These are phyloP conservation scores for Bjerkandera adusta DNA, from an alignment of 1,284 basidiomycete genomes.

Conservation along the genomic window DNA sequence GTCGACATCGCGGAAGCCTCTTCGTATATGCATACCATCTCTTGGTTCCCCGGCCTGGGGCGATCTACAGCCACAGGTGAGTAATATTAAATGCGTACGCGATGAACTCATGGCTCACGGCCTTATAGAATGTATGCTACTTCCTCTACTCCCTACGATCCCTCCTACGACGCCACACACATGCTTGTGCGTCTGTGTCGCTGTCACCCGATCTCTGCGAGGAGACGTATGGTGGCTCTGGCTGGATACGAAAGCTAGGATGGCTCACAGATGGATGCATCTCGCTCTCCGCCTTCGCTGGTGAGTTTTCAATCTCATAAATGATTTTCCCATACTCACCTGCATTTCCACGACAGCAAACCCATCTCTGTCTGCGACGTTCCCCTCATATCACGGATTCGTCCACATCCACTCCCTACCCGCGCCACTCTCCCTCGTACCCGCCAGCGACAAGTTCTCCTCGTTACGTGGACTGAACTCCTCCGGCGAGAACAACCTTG, in stretches of 20 bases:
- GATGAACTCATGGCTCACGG: conserved; percentile 6
- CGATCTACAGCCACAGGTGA: conserved; percentile 54
- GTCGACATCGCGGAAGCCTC: conserved; percentile 30
- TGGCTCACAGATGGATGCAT: conserved; percentile 79
- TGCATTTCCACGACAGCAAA: conserved; percentile 45
- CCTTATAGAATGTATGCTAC: conserved; percentile 58
- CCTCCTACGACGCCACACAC: conserved; percentile 56
- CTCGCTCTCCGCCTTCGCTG: conserved; percentile 76
- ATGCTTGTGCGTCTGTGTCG: conserved; percentile 65
- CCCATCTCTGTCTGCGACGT: conserved; percentile 61
- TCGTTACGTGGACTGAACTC: conserved; percentile 70
- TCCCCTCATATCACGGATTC: conserved; percentile 84
- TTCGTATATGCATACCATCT: conserved; percentile 67
- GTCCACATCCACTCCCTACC: conserved; percentile 77
- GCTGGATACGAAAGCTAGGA: conserved; percentile 75
- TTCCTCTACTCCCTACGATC: conserved; percentile 69
- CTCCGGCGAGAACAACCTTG: conserved; percentile 86
- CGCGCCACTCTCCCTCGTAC: conserved; percentile 60
- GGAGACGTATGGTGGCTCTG: conserved; percentile 55
- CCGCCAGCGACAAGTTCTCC: conserved; percentile 77
- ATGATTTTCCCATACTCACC: neutral
- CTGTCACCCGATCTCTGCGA: conserved; percentile 60
- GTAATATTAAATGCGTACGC: conserved; percentile 16
- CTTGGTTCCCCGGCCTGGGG: conserved; percentile 78
- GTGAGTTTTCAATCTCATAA: conserved; percentile 39